Percentiles rank a stretch among this genome's conserved stretches.
These are phyloP conservation scores for Trypanosoma lewisi DNA, from an alignment of 208 protist genomes.

Conservation along the genomic window DNA sequence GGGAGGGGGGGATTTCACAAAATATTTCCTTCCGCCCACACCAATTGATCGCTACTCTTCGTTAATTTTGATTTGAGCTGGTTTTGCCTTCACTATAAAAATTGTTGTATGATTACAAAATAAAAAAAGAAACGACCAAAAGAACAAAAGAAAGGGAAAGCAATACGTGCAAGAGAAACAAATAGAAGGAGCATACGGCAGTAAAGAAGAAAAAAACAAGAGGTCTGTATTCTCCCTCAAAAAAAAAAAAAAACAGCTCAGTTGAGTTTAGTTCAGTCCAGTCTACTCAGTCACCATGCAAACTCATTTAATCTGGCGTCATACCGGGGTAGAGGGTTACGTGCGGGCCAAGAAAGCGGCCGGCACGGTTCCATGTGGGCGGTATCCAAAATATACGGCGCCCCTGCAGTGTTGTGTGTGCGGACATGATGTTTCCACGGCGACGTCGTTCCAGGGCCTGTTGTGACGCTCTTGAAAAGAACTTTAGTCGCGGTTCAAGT, in stretches of 20 bases:
- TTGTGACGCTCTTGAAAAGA: conserved; percentile 79
- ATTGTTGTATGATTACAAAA: background rate
- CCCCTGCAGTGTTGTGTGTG: conserved; percentile 68
- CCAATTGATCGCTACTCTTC: too few relatives aligned
- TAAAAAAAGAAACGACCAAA: conserved; percentile 7
- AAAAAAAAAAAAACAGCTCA: too few relatives aligned
- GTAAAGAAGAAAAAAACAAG: conserved; percentile 5
- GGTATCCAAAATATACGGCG: conserved; percentile 89
- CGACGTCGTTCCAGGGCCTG: conserved; percentile 78
- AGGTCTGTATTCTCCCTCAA: background rate
- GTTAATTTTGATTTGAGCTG: too few relatives aligned
- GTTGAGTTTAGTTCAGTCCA: too few relatives aligned
- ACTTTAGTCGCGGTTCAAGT: conserved; percentile 83
- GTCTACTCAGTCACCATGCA: background rate
- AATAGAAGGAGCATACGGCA: background rate
- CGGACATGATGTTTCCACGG: conserved; percentile 65
- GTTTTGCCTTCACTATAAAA: too few relatives aligned
- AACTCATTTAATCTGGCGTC: conserved; percentile 61
- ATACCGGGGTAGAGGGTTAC: conserved; percentile 86
- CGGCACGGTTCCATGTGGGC: conserved; percentile 83
- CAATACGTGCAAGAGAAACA: background rate
- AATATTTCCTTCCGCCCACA: too few relatives aligned
- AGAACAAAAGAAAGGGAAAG: background rate
- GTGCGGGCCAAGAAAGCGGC: conserved; percentile 77
- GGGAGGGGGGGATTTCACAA: too few relatives aligned